phyloP scores from a whole-genome alignment of 768 basidiomycete genomes.

The Calocera viscosa region DNA sequence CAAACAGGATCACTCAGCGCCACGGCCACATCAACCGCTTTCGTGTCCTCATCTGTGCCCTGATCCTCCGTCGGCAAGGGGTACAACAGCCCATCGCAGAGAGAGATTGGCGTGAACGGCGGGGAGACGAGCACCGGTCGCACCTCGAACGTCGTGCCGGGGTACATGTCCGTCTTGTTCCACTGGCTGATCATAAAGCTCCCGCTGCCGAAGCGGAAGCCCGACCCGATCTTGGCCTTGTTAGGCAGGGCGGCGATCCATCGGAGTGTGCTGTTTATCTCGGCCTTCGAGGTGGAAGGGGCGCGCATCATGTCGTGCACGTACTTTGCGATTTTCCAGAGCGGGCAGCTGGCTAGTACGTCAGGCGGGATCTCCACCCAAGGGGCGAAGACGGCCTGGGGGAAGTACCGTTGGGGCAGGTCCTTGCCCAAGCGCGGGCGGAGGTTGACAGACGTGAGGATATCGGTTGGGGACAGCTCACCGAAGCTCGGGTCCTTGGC shows the following conservation, averaged over 20 bases:
- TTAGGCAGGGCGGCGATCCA: conserved; percentile 18
- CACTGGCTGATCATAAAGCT: conserved; percentile 16
- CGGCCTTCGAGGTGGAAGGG: neutral
- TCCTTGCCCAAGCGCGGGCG: conserved; percentile 8
- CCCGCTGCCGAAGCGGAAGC: conserved; percentile 12
- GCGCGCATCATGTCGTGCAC: conserved; percentile 11
- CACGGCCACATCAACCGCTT: conserved; percentile 14
- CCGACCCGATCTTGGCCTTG: conserved; percentile 6
- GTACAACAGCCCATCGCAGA: conserved; percentile 16
- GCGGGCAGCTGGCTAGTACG: conserved; percentile 10
- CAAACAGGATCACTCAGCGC: conserved; percentile 13
- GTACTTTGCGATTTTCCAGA: conserved; percentile 13
- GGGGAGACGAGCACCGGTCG: conserved; percentile 13
- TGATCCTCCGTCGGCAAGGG: conserved; percentile 10
- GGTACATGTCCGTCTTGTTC: conserved; percentile 18
- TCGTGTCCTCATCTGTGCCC: neutral
- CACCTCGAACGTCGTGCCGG: conserved; percentile 9
- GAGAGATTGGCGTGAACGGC: conserved; percentile 15
- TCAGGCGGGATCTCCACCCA: conserved; percentile 10
- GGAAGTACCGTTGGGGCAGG: conserved; percentile 16
- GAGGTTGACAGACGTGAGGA: conserved; percentile 19
- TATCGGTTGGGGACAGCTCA: conserved; percentile 8
- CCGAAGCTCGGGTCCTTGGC: neutral
- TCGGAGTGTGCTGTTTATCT: conserved; percentile 10
- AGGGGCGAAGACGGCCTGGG: conserved; percentile 14